Percentiles rank a stretch among this genome's conserved stretches.
Conservation (phyloP, 2,329 filamentous ascomycete species). For the Metarhizium rileyi region DNA sequence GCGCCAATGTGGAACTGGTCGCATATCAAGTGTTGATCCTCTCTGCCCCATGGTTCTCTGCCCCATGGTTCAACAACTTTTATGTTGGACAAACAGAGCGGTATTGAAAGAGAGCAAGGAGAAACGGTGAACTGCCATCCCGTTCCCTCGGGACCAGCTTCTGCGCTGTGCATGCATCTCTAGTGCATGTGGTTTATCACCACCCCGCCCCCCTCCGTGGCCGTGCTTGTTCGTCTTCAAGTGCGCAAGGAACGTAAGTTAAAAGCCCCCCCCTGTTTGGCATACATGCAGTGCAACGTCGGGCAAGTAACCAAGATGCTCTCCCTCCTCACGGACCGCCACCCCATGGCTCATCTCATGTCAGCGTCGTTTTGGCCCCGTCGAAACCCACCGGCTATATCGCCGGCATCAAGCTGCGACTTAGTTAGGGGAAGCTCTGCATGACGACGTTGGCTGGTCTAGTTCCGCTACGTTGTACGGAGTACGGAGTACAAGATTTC, state of each 20-base stretch:
- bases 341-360: slow-evolving; percentile 9
- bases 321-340: slow-evolving; percentile 7
- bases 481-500: background rate
- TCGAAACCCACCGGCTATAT: background rate
- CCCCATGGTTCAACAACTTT: background rate
- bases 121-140: slow-evolving; percentile 2
- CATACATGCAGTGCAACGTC: slow-evolving; percentile 10
- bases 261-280: background rate
- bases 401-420: background rate
- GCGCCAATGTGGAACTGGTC: slow-evolving; percentile 1
- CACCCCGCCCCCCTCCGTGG: background rate
- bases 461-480: too few relatives aligned
- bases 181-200: background rate
- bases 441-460: background rate
- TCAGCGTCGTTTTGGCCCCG: slow-evolving; percentile 5
- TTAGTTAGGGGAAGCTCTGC: background rate
- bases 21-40: background rate
- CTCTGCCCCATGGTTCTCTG: background rate
- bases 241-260: background rate
- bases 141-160: slow-evolving; percentile 10
- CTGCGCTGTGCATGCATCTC: slow-evolving; percentile 4
- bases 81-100: background rate
- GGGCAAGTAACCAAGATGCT: slow-evolving; percentile 7
- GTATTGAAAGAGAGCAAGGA: background rate
- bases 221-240: background rate